Base-by-base conservation (phyloP, 768 basidiomycete species). In the Trametes meyenii region DNA sequence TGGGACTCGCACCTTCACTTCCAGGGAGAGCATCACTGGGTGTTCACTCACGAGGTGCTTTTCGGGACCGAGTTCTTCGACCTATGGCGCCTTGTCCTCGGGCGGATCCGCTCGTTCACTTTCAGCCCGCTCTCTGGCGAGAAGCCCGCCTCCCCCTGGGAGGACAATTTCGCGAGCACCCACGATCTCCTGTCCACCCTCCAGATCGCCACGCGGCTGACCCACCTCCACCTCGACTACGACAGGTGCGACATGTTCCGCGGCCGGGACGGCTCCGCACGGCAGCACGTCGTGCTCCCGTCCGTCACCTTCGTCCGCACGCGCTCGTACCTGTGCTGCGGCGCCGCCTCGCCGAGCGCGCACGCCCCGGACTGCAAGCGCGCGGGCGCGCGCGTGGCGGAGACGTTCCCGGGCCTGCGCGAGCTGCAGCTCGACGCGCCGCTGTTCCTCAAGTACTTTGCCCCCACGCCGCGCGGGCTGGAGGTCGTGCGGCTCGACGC, bases 191-290 rank as follows among this genome's bases (percentile, higher is more conserved):
- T 33, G 4, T 33, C 29, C 29, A 8, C 13, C 14, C 39, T 19
- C 53, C 21, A 12, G 53, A 40, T 55, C 42, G 21, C 23, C 42
- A 16, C 24, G 24, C 23, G n/a, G 40, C 53, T 55, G 24, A 43
- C 55, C 8, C 45, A 46, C 55, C 26, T 56, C 2, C 29, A 56
- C 55, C 55, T 56, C 19, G 33, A 46, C 44, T 36, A 36, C 19
- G 45, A 21, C 33, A 13, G 13, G n/a, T 10, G 21, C 33, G 33
- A 46, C 26, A 13, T 19, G 11, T 21, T 12, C 13, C 33, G 7
- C 29, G 29, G 17, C 2, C 26, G 10, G 14, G 8, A 35, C 26
- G 48, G 3, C 14, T 6, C 26, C 24, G 11, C 17, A n/a, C 44
- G 21, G n/a, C 44, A 10, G 44, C 44, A 17, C 17, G 10, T 45